phyloP scores from a whole-genome alignment of 2,329 filamentous ascomycete genomes.

The Akanthomyces uredinophilus region DNA sequence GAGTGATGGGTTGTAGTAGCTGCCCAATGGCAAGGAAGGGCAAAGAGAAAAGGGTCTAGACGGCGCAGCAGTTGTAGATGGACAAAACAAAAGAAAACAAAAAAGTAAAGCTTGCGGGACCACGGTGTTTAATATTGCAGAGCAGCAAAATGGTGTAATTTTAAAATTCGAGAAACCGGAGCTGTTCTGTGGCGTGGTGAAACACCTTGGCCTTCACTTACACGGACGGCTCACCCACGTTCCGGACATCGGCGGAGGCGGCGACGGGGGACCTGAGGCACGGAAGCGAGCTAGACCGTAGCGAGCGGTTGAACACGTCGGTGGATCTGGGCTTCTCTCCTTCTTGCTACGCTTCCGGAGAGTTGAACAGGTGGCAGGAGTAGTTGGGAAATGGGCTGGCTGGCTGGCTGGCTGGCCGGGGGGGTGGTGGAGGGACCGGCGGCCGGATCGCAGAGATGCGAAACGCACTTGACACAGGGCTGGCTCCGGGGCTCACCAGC shows the following conservation, averaged over 20 bases:
- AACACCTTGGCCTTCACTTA: constrained; percentile 9
- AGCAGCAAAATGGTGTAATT: not conserved
- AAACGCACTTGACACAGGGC: constrained; percentile 4
- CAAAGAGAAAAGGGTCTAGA: not conserved
- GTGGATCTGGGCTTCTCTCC: too few relatives aligned
- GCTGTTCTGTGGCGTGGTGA: not conserved
- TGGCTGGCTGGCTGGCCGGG: too few relatives aligned
- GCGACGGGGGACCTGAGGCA: not conserved
- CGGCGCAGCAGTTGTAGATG: not conserved
- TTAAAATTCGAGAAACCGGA: not conserved
- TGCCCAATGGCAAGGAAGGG: not conserved
- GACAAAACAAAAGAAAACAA: not conserved
- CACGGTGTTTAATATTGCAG: not conserved
- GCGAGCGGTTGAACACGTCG: not conserved
- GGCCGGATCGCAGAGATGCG: not conserved
- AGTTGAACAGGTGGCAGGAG: too few relatives aligned
- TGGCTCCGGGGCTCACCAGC: not conserved
- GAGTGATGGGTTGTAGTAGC: not conserved
- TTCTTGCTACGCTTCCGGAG: too few relatives aligned
- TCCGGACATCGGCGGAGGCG: not conserved
- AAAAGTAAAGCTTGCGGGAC: not conserved
- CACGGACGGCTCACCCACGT: not conserved
- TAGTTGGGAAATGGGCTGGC: too few relatives aligned
- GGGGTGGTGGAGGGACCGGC: too few relatives aligned
- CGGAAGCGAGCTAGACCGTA: not conserved